A percentile compares a stretch with the other conserved stretches of the same genome.
Conservation (phyloP, 2,329 filamentous ascomycete genomes). For the Pseudodiploospora longispora region DNA sequence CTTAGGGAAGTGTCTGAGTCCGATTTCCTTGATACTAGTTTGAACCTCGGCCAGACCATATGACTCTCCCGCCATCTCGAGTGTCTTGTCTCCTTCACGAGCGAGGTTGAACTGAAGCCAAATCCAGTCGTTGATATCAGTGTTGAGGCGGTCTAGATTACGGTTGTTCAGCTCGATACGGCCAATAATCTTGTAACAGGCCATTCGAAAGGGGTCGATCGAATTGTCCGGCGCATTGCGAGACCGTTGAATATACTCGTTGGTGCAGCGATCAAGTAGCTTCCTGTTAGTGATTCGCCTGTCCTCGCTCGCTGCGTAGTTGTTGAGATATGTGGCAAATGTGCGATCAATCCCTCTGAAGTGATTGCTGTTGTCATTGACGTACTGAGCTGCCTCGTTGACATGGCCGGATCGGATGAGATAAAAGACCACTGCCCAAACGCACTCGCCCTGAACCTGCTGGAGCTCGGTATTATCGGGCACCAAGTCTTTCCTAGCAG, state of each 20-base stretch:
- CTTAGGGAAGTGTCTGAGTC: conserved; percentile 82
- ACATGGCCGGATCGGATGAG: conserved; percentile 79
- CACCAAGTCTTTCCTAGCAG: conserved; percentile 73
- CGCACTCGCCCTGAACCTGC: conserved; percentile 70
- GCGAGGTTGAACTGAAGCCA: conserved; percentile 66
- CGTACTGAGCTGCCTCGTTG: conserved; percentile 77
- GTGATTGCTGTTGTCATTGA: conserved; percentile 66
- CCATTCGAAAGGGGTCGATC: conserved; percentile 90
- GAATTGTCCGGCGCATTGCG: conserved; percentile 80
- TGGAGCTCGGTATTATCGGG: conserved; percentile 75
- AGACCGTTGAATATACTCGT: conserved; percentile 78
- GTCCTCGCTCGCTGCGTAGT: conserved; percentile 70
- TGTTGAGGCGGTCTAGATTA: conserved; percentile 54
- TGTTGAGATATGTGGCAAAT: conserved; percentile 79
- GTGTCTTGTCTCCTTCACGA: conserved; percentile 53
- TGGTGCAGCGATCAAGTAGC: conserved; percentile 78
- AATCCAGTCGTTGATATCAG: conserved; percentile 61
- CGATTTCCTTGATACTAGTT: conserved; percentile 77
- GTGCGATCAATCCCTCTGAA: conserved; percentile 88
- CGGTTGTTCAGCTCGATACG: conserved; percentile 61
- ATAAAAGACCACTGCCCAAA: conserved; percentile 93
- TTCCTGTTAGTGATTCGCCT: conserved; percentile 64
- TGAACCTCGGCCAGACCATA: conserved; percentile 64
- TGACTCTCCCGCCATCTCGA: conserved; percentile 58
- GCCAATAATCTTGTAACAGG: conserved; percentile 95